Percentiles rank a stretch among this genome's conserved stretches.
phyloP scores from a whole-genome alignment of 2,329 filamentous ascomycete species.

The Botrytis hyacinthi region DNA sequence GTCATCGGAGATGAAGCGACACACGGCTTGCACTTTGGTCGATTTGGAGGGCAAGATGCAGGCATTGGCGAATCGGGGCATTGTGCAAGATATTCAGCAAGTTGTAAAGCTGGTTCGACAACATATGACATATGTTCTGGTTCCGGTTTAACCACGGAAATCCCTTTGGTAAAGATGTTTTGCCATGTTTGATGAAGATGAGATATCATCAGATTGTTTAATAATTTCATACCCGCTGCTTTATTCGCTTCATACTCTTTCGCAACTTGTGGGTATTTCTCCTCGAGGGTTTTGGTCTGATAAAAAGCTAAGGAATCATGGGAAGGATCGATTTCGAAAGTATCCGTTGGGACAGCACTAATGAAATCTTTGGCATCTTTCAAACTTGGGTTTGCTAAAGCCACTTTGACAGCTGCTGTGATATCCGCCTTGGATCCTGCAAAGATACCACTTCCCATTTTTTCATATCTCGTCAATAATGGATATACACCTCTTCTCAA shows the following conservation, averaged over 20 bases:
- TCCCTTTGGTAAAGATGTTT: constrained; percentile 70
- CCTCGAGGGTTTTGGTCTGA: constrained; percentile 57
- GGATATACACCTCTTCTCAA: constrained; percentile 76
- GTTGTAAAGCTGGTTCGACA: constrained; percentile 64
- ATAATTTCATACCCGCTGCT: constrained; percentile 59
- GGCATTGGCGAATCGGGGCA: constrained; percentile 74
- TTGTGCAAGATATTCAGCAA: constrained; percentile 72
- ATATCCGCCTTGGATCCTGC: constrained; percentile 66
- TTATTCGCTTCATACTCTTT: constrained; percentile 58
- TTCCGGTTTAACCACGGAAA: constrained; percentile 78
- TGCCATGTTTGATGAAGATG: constrained; percentile 88
- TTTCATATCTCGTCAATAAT: constrained; percentile 69
- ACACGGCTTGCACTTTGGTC: constrained; percentile 71
- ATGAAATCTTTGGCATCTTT: constrained; percentile 62
- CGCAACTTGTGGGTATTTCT: constrained; percentile 65
- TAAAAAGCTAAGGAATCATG: constrained; percentile 77
- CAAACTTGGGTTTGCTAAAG: constrained; percentile 54
- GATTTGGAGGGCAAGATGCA: constrained; percentile 80
- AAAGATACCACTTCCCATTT: constrained; percentile 69
- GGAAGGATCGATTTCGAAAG: constrained; percentile 63
- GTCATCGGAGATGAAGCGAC: constrained; percentile 61
- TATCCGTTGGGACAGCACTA: constrained; percentile 55
- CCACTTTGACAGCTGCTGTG: constrained; percentile 58
- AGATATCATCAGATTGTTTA: constrained; percentile 75
- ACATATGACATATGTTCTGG: constrained; percentile 72